Evolutionary conservation across 805 yeast genomes (phyloP).

Genomic region (Candida morakotiae): DNA sequence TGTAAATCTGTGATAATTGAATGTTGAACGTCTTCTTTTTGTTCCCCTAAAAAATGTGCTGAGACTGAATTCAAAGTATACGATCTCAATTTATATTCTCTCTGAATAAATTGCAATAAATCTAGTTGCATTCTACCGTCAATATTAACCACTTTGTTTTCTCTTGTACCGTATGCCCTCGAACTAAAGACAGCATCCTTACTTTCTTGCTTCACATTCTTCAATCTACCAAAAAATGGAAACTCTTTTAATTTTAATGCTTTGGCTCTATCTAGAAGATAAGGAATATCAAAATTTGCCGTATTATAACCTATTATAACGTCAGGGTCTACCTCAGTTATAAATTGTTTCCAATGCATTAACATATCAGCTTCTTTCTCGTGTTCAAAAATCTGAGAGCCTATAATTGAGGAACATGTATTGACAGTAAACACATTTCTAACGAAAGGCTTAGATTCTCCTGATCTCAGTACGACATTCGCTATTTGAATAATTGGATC

Average conservation of each 20-base stretch:
- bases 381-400: constrained; percentile 80
- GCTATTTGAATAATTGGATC: constrained; percentile 98
- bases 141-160: constrained; percentile 83
- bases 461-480: constrained; percentile 81
- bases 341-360: constrained; percentile 79
- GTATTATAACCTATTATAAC: constrained; percentile 95
- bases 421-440: constrained; percentile 92
- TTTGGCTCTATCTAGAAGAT: constrained; percentile 79
- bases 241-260: constrained; percentile 64
- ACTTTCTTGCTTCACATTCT: constrained; percentile 64
- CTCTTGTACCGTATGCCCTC: constrained; percentile 94
- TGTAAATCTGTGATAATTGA: constrained; percentile 93
- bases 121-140: constrained; percentile 97
- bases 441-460: constrained; percentile 83
- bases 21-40: constrained; percentile 97
- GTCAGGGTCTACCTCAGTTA: constrained; percentile 86
- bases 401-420: constrained; percentile 89
- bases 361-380: constrained; percentile 79
- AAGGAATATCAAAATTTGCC: constrained; percentile 93
- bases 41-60: constrained; percentile 89
- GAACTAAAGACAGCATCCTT: constrained; percentile 85
- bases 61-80: constrained; percentile 94
- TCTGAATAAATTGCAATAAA: constrained; percentile 83
- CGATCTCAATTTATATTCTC: constrained; percentile 92
- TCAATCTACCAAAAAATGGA: constrained; percentile 83